These are phyloP conservation scores for Calonectria crousiana DNA, from an alignment of 2,329 filamentous ascomycete species.

Conservation along the genomic window DNA sequence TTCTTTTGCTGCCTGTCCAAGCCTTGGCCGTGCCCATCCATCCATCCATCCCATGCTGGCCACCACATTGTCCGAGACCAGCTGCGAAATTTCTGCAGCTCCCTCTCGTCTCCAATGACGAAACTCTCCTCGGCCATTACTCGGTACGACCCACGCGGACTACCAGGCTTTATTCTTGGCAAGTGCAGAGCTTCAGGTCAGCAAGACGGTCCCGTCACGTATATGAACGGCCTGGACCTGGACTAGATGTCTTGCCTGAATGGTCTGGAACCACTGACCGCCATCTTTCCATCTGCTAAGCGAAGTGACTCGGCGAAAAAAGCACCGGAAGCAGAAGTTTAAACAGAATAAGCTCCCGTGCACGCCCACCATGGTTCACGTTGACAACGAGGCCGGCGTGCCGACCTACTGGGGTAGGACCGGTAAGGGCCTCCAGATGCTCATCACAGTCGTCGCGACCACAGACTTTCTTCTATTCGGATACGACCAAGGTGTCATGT, in stretches of 20 bases:
- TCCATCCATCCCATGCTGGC: background rate
- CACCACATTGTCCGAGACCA: background rate
- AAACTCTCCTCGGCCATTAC: background rate
- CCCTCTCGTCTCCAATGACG: background rate
- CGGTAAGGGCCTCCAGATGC: conserved; percentile 67
- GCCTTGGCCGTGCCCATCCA: background rate
- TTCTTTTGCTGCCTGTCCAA: background rate
- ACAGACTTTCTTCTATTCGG: conserved; percentile 72
- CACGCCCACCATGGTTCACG: background rate
- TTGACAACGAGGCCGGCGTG: conserved; percentile 7
- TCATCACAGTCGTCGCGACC: conserved; percentile 71
- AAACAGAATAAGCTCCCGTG: background rate
- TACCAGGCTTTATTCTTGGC: background rate
- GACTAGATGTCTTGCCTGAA: background rate
- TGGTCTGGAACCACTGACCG: background rate
- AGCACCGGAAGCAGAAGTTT: background rate
- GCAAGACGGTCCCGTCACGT: background rate
- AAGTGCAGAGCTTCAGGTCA: background rate
- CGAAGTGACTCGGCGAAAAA: background rate
- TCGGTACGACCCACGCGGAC: background rate
- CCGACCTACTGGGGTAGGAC: conserved; percentile 70
- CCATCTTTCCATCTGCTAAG: background rate
- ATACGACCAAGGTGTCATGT: conserved; percentile 69
- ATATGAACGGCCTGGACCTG: background rate
- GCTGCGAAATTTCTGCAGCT: background rate